phyloP scores from a whole-genome alignment of 2,329 filamentous ascomycete genomes.

The Xylariaceae sp. region DNA sequence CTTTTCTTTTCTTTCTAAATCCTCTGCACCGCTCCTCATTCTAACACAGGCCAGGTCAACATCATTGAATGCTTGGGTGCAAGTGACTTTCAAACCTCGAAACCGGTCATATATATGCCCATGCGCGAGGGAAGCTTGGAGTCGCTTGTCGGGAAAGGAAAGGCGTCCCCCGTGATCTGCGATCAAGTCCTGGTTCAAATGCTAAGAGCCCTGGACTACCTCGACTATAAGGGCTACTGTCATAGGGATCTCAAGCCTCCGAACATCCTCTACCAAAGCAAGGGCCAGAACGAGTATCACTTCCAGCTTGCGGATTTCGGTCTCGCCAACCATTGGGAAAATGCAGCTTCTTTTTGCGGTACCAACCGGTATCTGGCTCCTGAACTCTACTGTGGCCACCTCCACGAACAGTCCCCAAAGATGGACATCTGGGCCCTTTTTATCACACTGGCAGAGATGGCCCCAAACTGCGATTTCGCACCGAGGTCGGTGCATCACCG shows the following conservation, averaged over 20 bases:
- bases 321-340: neutral
- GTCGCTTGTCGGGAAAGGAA: neutral
- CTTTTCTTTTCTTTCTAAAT: too few species aligned
- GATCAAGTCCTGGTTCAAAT: neutral
- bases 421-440: neutral
- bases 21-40: too few species aligned
- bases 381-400: neutral
- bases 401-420: neutral
- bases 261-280: neutral
- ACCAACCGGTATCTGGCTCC: neutral
- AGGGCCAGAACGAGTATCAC: neutral
- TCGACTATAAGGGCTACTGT: neutral
- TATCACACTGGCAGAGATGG: neutral
- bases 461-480: neutral
- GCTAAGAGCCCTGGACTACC: neutral
- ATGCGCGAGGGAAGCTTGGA: neutral
- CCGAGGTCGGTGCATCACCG: neutral
- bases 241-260: neutral
- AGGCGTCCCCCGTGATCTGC: neutral
- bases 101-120: neutral
- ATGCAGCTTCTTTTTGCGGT: neutral
- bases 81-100: neutral
- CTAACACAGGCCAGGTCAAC: neutral
- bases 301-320: neutral
- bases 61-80: neutral